phyloP scores from a whole-genome alignment of 73 alveolate species.

The Paramecium primaurelia region DNA sequence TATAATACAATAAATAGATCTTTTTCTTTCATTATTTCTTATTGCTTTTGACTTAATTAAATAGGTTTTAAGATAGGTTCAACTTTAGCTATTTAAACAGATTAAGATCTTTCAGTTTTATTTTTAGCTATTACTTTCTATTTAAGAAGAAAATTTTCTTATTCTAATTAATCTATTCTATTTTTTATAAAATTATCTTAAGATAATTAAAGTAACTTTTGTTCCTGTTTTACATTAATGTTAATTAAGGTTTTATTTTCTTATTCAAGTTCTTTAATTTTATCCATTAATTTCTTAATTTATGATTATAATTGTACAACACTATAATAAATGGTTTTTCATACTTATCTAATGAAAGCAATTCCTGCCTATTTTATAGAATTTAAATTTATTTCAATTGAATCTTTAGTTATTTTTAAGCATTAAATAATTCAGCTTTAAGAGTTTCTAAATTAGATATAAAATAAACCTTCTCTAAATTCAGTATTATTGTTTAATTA shows the following conservation, averaged over 20 bases:
- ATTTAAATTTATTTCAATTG: background rate
- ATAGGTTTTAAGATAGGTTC: background rate
- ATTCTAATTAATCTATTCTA: background rate
- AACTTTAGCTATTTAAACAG: background rate
- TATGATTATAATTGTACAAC: background rate
- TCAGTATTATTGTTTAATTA: background rate
- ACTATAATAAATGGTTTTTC: background rate
- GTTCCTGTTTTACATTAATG: background rate
- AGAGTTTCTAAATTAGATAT: background rate
- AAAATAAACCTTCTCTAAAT: background rate
- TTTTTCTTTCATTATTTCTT: background rate
- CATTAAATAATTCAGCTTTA: background rate
- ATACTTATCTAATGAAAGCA: conserved; percentile 13
- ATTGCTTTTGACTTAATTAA: background rate
- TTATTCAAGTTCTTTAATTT: background rate
- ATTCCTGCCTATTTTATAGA: background rate
- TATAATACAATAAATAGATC: background rate
- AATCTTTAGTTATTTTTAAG: background rate
- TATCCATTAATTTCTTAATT: background rate
- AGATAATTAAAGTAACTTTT: background rate
- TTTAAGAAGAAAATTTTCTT: background rate
- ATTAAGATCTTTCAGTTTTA: background rate
- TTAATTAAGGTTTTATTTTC: background rate
- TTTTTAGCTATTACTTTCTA: background rate
- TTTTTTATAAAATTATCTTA: background rate